Evolutionary conservation across 345 rosid genomes (phyloP), one percentile per base, ranked within the genome.

Genomic region (Cardamine resedifolia): DNA sequence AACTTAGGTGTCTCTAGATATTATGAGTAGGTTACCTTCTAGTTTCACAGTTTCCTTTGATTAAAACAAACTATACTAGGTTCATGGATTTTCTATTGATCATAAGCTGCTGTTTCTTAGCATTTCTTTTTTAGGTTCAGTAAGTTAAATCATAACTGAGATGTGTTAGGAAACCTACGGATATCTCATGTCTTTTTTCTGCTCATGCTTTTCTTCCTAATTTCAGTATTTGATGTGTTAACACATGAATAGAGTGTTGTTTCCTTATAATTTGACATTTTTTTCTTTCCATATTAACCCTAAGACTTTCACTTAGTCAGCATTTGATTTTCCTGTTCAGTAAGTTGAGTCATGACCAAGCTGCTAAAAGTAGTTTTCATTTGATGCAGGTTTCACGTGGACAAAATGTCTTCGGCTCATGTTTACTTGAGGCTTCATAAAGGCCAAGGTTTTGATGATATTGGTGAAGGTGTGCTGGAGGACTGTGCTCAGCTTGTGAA

Each of bases 401-500:
- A 95, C 71, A 91, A 91, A 76, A 95, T 95, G 98, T 95, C 99
- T 30, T 95, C 99, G 24, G 98, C 98, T 26, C 99, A 95, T 81
- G 99, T 95, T 74, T 95, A 95, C 83, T 28, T 95, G 61, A 86
- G 99, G 83, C 83, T 95, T 67, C 92, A 86, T 27, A 91, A 83
- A 67, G 93, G 96, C 64, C 96, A 95, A 84, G 79, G 90, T 4
- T 81, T 95, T 62, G 99, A 91, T 82, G 85, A 79, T 77, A 91
- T 95, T 4, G 86, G 84, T 58, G 96, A 87, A 81, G 98, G 92
- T 56, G 76, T 95, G 64, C 77, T 91, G 33, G 96, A 91, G 83
- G 99, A 95, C 76, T 95, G 99, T 75, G 96, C 77, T 58, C 99
- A 95, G 86, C 99, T 95, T 65, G 99, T 95, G 51, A 95, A 95